Evolutionary conservation across 148 eudicot genomes (phyloP).

Genomic region (Pharnaceum exiguum): DNA sequence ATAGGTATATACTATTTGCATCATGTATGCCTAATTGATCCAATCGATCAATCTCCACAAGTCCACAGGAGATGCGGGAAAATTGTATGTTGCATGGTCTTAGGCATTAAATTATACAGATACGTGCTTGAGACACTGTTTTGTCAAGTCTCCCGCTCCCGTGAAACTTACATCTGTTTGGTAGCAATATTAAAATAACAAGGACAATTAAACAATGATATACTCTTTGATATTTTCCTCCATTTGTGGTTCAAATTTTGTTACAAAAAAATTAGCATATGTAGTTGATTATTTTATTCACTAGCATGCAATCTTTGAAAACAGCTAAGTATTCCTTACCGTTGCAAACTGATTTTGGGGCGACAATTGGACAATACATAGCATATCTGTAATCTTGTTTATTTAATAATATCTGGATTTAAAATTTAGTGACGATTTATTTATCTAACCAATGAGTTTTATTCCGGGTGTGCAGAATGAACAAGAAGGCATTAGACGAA

Average conservation of each 20-base stretch:
- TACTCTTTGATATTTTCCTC: slow-evolving; percentile 9
- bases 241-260: slow-evolving; percentile 6
- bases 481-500: slow-evolving; percentile 58
- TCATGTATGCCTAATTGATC: not conserved
- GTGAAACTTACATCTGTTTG: not conserved
- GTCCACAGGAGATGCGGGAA: not conserved
- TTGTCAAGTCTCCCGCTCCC: not conserved
- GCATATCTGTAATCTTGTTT: no score
- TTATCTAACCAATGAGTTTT: no score
- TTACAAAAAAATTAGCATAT: not conserved
- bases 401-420: not conserved
- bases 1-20: slow-evolving; percentile 1
- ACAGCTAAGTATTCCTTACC: no score
- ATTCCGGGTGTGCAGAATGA: slow-evolving; percentile 50
- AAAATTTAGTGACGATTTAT: not conserved
- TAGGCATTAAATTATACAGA: not conserved
- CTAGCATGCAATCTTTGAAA: no score
- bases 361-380: no score
- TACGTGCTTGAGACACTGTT: slow-evolving; percentile 1
- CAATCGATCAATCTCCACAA: not conserved
- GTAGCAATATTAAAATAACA: not conserved
- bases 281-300: no score
- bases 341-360: no score
- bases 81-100: slow-evolving; percentile 1
- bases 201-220: not conserved